Conservation (phyloP, 2,329 filamentous ascomycete genomes). For the Exophiala sp. region DNA sequence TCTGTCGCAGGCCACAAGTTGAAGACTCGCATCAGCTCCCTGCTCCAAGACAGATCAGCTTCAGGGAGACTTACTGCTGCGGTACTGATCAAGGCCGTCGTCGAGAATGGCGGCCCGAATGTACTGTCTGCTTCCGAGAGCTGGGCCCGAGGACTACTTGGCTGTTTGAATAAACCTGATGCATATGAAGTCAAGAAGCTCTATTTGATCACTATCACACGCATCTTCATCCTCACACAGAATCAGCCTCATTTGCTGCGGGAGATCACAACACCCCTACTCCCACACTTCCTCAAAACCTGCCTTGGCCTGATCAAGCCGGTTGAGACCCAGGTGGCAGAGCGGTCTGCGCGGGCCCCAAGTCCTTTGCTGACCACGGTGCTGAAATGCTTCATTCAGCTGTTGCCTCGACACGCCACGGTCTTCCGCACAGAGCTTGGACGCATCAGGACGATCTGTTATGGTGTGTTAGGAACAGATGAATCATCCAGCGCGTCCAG, state of each 20-base stretch:
- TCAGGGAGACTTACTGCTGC: slow-evolving; percentile 73
- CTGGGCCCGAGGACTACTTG: slow-evolving; percentile 72
- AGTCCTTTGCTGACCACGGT: slow-evolving; percentile 57
- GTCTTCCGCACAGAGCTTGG: slow-evolving; percentile 70
- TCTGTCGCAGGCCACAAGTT: slow-evolving; percentile 72
- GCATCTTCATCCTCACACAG: slow-evolving; percentile 77
- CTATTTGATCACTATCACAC: slow-evolving; percentile 67
- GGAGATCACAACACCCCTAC: slow-evolving; percentile 78
- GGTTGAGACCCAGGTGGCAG: slow-evolving; percentile 9
- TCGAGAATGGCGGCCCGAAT: slow-evolving; percentile 70
- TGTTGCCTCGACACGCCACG: slow-evolving; percentile 75
- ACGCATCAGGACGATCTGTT: slow-evolving; percentile 59
- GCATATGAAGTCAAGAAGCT: slow-evolving; percentile 68
- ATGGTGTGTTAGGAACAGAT: slow-evolving; percentile 54
- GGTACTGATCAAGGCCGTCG: slow-evolving; percentile 68
- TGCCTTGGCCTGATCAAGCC: slow-evolving; percentile 59
- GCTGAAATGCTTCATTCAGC: slow-evolving; percentile 62
- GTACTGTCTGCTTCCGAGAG: slow-evolving; percentile 64
- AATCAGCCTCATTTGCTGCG: slow-evolving; percentile 75
- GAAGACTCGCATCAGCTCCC: slow-evolving; percentile 67
- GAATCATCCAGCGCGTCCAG: slow-evolving; percentile 51
- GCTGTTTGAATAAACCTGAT: slow-evolving; percentile 73
- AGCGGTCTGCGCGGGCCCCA: slow-evolving; percentile 26
- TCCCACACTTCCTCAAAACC: slow-evolving; percentile 66
- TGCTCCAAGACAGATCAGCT: slow-evolving; percentile 68